Base-by-base conservation (phyloP, 2,329 filamentous ascomycete species). In the Ophiognomonia clavigignenti-juglandacearum region DNA sequence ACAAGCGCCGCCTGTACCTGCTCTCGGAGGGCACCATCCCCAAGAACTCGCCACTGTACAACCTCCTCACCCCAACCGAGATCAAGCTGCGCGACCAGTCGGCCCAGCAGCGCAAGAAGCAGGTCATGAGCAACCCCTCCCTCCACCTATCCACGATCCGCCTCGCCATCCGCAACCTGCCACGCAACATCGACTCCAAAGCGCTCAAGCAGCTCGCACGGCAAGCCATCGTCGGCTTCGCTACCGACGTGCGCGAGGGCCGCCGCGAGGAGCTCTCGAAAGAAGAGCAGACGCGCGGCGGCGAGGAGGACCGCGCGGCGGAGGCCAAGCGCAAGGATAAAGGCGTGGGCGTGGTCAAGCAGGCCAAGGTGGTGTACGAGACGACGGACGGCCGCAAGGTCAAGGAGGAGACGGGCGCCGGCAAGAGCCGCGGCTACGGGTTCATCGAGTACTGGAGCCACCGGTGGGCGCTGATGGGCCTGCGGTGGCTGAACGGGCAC, bases 381-480 rank as follows among this genome's bases (percentile, higher is more conserved):
- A 87, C 85, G 47, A 79, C 80, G 29, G 83, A 93, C 57, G 93
- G 93, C 38, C 82, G 82, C 59, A 97, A 96, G 70, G 82, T 96
- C 13, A 68, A 77, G 8, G 90, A 95, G 67, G 75, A 79, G 36
- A 82, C 74, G 42, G 89, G 87, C 7, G 89, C 83, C 6, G 91
- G 91, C 39, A 80, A 87, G 62, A 93, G 87, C 63, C 81, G 92
- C 63, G 93, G 93, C 5, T 98, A 98, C 64, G 93, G 95, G 11
- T 98, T 98, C 71, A 86, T 98, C 56, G 93, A 98, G 69, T 98
- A 96, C 68, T 86, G 83, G 54, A 93, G 88, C 24, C 93, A 98
- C 62, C 85, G 93, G 41, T 92, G 86, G 74, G 93, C 93, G 13
- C 75, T 98, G 32, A 97, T 97, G 88, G 93, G 89, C 20, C 73